Base-by-base conservation (phyloP, 2,329 filamentous ascomycete species). In the Epichloe bromicola region DNA sequence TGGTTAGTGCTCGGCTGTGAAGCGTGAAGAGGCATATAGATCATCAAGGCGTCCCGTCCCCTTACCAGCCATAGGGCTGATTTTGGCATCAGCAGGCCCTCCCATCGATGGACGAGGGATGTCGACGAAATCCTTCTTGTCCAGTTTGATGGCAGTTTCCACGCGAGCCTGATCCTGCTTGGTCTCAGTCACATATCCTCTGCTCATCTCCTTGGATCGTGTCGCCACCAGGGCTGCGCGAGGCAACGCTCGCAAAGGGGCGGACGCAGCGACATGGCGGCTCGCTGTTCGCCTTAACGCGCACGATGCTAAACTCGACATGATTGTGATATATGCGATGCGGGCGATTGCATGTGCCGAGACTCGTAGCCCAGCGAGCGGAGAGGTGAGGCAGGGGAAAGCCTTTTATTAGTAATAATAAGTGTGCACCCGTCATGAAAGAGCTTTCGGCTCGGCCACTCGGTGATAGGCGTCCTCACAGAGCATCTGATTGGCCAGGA, bases 161-260 rank as follows among this genome's bases (percentile, higher is more conserved):
- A 95, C 86, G 65, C 89, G 88, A 48, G 88, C 88, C 67, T 81
- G 79, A 60, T 87, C 82, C 57, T 82, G 77, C 73, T 85, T 88
- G 54, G 86, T 85, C 71, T 90, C 85, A 30, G 88, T 86, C 56
- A 95, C 89, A 76, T 95, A 95, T 60, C 73, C 76, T 64, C 88
- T 79, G 60, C 73, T 70, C 48, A 59, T 55, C 39, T 55, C 49
- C 48, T 54, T 55, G 30, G 42, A 47, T 15, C 48, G 41, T 38
- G 59, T 57, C 53, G 62, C 59, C 51, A 62, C 59, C 47, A 61
- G 43, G 53, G 60, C 56, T 49, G 67, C 58, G 49, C 59, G 61
- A 51, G 60, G 55, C 49, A 64, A 57, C 30, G 53, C 56, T 59
- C 59, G 63, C 56, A 63, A 48, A 53, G 63, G 56, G 51, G 60